Evolutionary conservation across 106 monocot genomes (phyloP).

Genomic region (Dendrobium huoshanense): DNA sequence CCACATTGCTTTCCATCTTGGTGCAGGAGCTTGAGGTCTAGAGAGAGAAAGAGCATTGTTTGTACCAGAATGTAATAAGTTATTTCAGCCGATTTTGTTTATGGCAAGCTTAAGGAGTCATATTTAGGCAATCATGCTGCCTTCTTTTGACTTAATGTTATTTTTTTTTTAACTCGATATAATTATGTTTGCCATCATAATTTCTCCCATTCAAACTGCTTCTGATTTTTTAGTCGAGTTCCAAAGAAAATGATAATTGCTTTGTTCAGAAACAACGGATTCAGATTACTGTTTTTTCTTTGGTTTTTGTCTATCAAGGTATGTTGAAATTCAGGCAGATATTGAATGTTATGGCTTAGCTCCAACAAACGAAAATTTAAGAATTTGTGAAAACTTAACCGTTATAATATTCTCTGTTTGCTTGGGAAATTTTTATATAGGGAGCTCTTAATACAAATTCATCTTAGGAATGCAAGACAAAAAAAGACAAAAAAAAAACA

Average conservation of each 20-base stretch:
- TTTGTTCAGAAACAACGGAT: not conserved
- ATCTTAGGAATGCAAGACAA: too few relatives aligned
- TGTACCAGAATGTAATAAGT: not conserved
- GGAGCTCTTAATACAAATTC: too few relatives aligned
- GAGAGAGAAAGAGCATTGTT: not conserved
- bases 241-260: not conserved
- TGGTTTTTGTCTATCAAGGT: too few relatives aligned
- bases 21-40: not conserved
- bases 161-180: constrained; percentile 1
- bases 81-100: constrained; percentile 2
- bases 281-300: not conserved
- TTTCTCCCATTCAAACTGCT: not conserved
- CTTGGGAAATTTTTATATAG: too few relatives aligned
- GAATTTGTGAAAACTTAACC: too few relatives aligned
- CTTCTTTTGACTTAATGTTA: not conserved
- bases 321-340: too few relatives aligned
- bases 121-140: not conserved
- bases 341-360: too few relatives aligned
- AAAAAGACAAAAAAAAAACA: too few relatives aligned
- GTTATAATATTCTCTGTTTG: too few relatives aligned
- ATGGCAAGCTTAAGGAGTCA: not conserved
- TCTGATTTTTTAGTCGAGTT: not conserved
- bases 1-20: not conserved
- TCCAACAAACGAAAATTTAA: too few relatives aligned
- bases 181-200: not conserved